A percentile compares a stretch with the other conserved stretches of the same genome.
These are phyloP conservation scores for Xylaria digitata DNA, from an alignment of 2,329 filamentous ascomycete genomes.

Conservation along the genomic window DNA sequence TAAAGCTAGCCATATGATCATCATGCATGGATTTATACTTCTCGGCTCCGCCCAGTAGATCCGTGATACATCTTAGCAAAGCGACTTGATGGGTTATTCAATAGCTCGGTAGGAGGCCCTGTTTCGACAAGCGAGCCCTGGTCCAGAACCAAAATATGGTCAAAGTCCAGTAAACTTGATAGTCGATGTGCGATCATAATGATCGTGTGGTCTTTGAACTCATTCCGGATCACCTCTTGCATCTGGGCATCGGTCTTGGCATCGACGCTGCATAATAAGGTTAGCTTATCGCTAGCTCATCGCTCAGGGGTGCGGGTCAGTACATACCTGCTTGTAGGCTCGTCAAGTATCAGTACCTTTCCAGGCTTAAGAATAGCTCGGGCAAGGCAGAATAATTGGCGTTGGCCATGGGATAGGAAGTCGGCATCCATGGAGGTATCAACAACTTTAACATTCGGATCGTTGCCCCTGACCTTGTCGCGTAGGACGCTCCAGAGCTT, in stretches of 20 bases:
- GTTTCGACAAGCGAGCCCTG: constrained; percentile 57
- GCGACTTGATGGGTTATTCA: constrained; percentile 18
- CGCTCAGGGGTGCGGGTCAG: not conserved
- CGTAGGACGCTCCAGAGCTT: constrained; percentile 33
- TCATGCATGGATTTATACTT: too few species aligned
- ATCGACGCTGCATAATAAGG: constrained; percentile 47
- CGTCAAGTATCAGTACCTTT: constrained; percentile 42
- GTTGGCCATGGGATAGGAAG: constrained; percentile 39
- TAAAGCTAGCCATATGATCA: too few species aligned
- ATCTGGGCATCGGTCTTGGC: constrained; percentile 50
- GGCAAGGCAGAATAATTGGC: constrained; percentile 41
- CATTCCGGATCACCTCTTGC: constrained; percentile 48
- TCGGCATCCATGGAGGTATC: constrained; percentile 27
- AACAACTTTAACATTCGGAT: constrained; percentile 6
- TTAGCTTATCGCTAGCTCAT: not conserved
- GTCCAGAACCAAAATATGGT: constrained; percentile 60
- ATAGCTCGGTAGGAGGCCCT: constrained; percentile 23
- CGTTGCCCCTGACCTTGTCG: constrained; percentile 30
- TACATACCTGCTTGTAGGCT: constrained; percentile 41
- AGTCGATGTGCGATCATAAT: constrained; percentile 56
- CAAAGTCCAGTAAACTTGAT: constrained; percentile 61
- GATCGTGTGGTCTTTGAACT: constrained; percentile 63
- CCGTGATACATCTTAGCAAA: constrained; percentile 30
- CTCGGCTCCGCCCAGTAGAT: not conserved
- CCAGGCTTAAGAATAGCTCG: constrained; percentile 38